Evolutionary conservation across 257 asterid genomes (phyloP).

Genomic region (Rauvolfia tetraphylla): DNA sequence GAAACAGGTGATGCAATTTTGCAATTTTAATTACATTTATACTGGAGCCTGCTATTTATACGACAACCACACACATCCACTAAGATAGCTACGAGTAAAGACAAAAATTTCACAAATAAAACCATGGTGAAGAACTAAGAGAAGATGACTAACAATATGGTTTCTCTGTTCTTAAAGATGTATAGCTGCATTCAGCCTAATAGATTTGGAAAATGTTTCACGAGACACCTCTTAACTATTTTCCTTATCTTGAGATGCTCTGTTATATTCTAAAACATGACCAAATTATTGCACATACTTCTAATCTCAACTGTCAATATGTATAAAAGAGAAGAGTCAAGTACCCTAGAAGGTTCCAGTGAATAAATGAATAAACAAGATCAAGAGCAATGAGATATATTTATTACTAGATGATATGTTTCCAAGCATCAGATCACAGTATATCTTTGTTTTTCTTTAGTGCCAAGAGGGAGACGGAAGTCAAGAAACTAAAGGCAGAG

Average conservation of each 20-base stretch:
- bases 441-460: background rate
- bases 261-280: background rate
- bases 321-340: background rate
- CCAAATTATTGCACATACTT: background rate
- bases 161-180: background rate
- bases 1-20: background rate
- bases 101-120: background rate
- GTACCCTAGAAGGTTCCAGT: background rate
- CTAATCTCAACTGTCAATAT: background rate
- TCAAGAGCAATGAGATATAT: background rate
- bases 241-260: background rate
- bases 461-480: background rate
- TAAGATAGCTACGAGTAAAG: background rate
- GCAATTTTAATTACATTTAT: background rate
- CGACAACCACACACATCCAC: background rate
- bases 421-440: background rate
- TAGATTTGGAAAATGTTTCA: background rate
- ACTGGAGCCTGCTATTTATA: too few relatives aligned
- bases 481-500: constrained; percentile 7
- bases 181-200: background rate
- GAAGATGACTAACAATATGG: background rate
- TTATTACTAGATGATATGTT: background rate
- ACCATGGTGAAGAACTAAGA: background rate
- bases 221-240: background rate
- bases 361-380: background rate